Evolutionary conservation across 2,329 filamentous ascomycete genomes (phyloP).

Genomic region (Cyanodermella asteris): DNA sequence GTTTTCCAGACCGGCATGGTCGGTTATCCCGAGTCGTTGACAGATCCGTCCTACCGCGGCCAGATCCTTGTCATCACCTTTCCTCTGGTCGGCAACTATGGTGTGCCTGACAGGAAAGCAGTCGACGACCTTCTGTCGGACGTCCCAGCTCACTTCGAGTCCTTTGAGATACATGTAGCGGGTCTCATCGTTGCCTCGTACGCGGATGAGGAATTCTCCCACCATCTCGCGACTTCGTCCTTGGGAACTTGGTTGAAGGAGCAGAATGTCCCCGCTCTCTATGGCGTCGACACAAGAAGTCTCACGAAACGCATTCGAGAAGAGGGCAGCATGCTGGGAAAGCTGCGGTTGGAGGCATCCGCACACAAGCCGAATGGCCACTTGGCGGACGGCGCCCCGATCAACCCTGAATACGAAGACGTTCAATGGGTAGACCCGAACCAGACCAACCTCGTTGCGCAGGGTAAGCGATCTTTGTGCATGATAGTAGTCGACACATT

Average conservation of each 20-base stretch:
- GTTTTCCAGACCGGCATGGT: constrained; percentile 99
- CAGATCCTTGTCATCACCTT: constrained; percentile 96
- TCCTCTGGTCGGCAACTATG: constrained; percentile 90
- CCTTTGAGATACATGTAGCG: constrained; percentile 77
- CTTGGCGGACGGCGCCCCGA: constrained; percentile 12
- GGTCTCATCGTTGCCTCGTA: constrained; percentile 82
- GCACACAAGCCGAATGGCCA: constrained; percentile 20
- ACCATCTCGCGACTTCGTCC: constrained; percentile 77
- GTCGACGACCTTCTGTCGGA: constrained; percentile 68
- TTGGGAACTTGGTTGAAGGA: constrained; percentile 92
- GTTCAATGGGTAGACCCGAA: constrained; percentile 87
- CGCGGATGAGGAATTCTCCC: constrained; percentile 83
- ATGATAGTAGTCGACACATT: constrained; percentile 7
- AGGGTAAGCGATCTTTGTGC: no score
- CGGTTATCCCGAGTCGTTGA: constrained; percentile 88
- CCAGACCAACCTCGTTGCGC: constrained; percentile 72
- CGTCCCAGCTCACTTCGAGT: constrained; percentile 83
- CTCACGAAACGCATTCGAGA: constrained; percentile 87
- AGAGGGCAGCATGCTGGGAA: constrained; percentile 89
- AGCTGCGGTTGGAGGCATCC: constrained; percentile 53
- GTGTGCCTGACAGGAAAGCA: constrained; percentile 69
- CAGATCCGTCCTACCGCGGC: constrained; percentile 68
- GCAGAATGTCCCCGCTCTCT: constrained; percentile 80
- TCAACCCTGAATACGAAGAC: constrained; percentile 44
- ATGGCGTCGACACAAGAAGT: constrained; percentile 80